Conservation (phyloP, 179 eudicot genomes). For the Corrigiola litoralis region DNA sequence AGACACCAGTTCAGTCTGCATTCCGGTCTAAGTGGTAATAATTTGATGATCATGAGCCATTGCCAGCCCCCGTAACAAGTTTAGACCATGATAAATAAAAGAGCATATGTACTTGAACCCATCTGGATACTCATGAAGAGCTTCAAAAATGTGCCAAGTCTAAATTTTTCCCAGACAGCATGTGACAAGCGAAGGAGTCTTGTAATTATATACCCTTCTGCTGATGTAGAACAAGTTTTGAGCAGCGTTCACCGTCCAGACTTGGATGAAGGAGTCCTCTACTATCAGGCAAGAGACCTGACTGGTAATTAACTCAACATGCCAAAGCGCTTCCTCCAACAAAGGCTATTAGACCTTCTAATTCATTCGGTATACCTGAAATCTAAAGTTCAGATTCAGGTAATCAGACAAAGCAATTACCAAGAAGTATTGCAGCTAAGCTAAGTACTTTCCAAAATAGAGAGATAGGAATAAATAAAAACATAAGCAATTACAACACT, state of each 20-base stretch:
- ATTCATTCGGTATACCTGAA: background rate
- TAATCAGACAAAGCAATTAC: background rate
- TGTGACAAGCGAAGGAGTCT: background rate
- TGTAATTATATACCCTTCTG: background rate
- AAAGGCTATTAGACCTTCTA: background rate
- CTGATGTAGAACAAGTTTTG: background rate
- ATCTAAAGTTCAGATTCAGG: background rate
- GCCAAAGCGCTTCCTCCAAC: background rate
- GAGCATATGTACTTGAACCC: background rate
- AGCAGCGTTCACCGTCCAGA: background rate
- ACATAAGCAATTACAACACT: no score
- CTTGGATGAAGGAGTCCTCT: background rate
- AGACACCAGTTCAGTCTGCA: background rate
- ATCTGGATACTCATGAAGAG: background rate
- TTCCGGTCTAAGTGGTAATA: background rate
- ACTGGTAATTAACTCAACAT: background rate
- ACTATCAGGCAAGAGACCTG: background rate
- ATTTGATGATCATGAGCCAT: background rate
- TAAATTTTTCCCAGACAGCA: background rate
- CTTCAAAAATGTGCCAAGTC: background rate
- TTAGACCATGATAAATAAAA: background rate
- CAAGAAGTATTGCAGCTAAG: no score
- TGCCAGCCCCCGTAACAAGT: background rate
- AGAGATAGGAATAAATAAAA: no score
- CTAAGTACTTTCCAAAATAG: background rate